Conservation (phyloP, 192 early-diverging fungal species). For the Geranomyces michiganensis region DNA sequence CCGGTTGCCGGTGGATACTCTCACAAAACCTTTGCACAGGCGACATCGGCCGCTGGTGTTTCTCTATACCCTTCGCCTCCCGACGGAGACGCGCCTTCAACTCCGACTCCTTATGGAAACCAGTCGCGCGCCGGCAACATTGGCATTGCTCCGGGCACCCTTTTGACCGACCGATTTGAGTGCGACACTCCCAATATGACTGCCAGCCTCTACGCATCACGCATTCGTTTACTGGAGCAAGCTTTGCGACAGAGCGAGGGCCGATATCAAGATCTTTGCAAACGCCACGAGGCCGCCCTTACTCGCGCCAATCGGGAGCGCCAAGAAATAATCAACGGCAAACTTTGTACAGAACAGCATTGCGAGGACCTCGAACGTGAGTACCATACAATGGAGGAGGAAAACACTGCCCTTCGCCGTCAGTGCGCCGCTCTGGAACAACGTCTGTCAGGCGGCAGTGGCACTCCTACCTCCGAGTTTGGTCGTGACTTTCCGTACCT, state of each 20-base stretch:
- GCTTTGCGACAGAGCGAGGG: constrained; percentile 32
- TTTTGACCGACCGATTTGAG: too few relatives aligned
- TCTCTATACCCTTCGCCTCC: constrained; percentile 20
- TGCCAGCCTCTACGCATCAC: constrained; percentile 13
- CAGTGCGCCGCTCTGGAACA: constrained; percentile 18
- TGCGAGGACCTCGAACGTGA: constrained; percentile 23
- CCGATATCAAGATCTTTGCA: constrained; percentile 25
- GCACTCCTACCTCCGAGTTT: neutral
- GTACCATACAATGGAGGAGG: constrained; percentile 2
- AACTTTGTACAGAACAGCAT: constrained; percentile 21
- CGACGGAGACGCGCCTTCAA: constrained; percentile 12
- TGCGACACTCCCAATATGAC: constrained; percentile 17
- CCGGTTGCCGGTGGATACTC: too few relatives aligned
- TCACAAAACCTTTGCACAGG: too few relatives aligned
- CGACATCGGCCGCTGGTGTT: neutral
- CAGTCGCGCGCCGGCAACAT: too few relatives aligned
- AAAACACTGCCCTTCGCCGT: constrained; percentile 19
- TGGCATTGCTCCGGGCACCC: too few relatives aligned
- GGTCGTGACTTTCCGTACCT: neutral
- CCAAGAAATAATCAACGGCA: constrained; percentile 33
- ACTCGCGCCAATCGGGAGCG: neutral
- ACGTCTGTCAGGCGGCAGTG: neutral
- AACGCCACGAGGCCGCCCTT: constrained; percentile 20
- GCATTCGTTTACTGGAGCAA: constrained; percentile 30
- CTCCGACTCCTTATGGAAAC: neutral